Evolutionary conservation across 75 land plant genomes (phyloP), one percentile per base, ranked within the genome.

Genomic region (Picea glauca): DNA sequence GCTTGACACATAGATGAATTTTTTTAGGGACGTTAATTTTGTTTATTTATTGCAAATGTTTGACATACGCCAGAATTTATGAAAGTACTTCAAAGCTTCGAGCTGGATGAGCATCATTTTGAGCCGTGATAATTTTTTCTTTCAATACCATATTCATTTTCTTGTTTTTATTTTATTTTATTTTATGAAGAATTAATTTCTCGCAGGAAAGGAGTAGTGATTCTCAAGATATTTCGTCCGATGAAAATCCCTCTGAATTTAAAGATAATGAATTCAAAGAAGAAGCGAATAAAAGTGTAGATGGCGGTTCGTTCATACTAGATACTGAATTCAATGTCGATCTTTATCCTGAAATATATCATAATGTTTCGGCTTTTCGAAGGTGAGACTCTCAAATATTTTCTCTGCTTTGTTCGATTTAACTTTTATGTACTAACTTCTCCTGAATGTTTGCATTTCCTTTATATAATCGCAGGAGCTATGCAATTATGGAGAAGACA

Each of bases 401-500:
- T 13, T 35, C 6, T 35, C 21, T 67, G 4, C 14, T 13, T 20
- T 2, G 23, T 3, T 4, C 11, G 23, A 2, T 0, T 21, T 32
- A 32, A 18, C 3, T 43, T 66, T 31, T 4, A 26, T 26, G 1
- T 26, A 9, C 13, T 2, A 9, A 63, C 9, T 40, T 40, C 20
- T 70, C 46, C 35, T 43, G 50, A 70, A 70, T 3, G 18, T 43
- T n/a, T 3, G 0, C n/a, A 20, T 3, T 35, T 15, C 40, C n/a
- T 70, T 15, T 15, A 43, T 60, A 33, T 21, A 21, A 46, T 31
- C 30, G 78, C 76, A 87, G 88, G 77, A 87, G 88, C 84, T 87
- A 85, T 75, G 30, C 43, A 46, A 84, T 76, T 70, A 87, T 87
- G 88, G 88, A 87, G 70, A 81, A 77, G 76, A 78, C 74, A 58